phyloP scores from a whole-genome alignment of 345 rosid species.

The Hibiscus mutabilis region DNA sequence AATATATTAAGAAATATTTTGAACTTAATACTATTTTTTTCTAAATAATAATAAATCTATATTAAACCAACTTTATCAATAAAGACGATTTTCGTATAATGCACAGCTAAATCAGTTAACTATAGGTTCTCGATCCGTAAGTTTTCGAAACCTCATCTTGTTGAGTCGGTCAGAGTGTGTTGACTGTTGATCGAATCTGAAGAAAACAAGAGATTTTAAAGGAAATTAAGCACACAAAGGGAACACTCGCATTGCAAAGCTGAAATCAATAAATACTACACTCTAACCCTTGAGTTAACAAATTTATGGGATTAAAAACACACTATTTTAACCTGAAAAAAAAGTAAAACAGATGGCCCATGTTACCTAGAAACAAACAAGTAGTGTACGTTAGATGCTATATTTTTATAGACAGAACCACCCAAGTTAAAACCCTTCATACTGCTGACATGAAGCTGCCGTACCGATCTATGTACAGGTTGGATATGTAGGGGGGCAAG shows the following conservation, averaged over 20 bases:
- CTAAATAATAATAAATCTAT: no score
- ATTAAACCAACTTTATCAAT: no score
- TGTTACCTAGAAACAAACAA: neutral
- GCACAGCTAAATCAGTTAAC: no score
- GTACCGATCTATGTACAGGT: constrained; percentile 19
- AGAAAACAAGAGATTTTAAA: no score
- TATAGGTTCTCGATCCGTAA: no score
- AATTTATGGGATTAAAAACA: neutral
- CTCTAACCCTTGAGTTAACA: neutral
- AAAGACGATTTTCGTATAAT: no score
- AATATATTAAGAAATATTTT: no score
- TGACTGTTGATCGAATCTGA: neutral
- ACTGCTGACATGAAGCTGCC: neutral
- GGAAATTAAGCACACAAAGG: neutral
- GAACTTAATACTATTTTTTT: no score
- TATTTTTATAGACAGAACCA: no score
- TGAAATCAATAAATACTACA: neutral
- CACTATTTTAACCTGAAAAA: neutral
- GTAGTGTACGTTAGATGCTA: neutral
- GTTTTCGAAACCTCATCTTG: no score
- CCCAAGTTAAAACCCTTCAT: constrained; percentile 16
- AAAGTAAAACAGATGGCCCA: neutral
- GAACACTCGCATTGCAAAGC: no score
- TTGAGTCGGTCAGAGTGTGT: no score
- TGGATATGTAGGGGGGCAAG: neutral